Base-by-base conservation (phyloP, 768 basidiomycete species). In the Suillus ampliporus region DNA sequence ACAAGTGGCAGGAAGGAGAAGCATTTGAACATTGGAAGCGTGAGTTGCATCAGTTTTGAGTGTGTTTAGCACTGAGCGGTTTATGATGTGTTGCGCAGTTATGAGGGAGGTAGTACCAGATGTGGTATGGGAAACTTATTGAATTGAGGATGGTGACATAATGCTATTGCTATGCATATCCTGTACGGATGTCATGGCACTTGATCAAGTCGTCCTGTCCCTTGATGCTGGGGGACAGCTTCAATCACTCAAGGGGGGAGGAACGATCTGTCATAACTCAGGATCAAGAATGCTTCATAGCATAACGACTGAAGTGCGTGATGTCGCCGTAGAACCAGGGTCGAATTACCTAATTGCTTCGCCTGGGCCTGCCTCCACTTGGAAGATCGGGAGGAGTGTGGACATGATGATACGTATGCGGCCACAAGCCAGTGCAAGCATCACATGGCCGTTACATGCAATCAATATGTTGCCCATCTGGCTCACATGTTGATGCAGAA, bases 61-160 rank as follows among this genome's bases (percentile, higher is more conserved):
- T 23, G n/a, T 58, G 21, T 41, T 66, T 19, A 58, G 5, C 7
- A 28, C 40, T 35, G 53, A 43, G 17, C 17, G 19, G 6, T 17
- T n/a, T n/a, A n/a, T 54, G 35, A 54, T 54, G 8, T 26, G 23
- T 64, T 23, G 56, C 62, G 64, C 61, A 90, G 89, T 93, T 38
- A 95, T 96, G 92, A 84, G 91, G 61, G 76, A 87, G 37, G 84
- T 92, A n/a, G 69, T 95, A 65, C 86, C 89, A 1, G 84, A 90
- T 63, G 67, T 84, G 14, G 79, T 89, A 65, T 94, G 92, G 92
- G 89, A 92, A 76, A 89, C 88, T 7, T 94, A 88, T 74, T 94
- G 77, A 81, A 88, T 74, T 94, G 77, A 81, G 14, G 47, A 54
- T 28, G 34, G 28, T 28, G 19, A 31, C 53, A 54, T 26, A 17